Conservation (phyloP, 2,329 filamentous ascomycete species). For the Dendryphion nanum region DNA sequence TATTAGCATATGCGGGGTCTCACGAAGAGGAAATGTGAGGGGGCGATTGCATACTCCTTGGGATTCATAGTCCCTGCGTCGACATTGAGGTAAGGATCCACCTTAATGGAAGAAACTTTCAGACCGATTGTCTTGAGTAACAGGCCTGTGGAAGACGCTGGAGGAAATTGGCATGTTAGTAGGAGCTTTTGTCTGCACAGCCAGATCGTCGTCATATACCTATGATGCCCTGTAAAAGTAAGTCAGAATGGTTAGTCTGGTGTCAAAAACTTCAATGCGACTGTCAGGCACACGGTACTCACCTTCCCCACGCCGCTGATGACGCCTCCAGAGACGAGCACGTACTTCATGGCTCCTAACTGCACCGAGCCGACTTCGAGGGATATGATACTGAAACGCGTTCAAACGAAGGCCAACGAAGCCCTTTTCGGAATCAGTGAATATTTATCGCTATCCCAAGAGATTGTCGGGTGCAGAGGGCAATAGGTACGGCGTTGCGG, state of each 20-base stretch:
- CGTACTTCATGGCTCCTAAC: constrained; percentile 78
- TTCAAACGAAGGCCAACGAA: too few relatives aligned
- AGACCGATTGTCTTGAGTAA: constrained; percentile 78
- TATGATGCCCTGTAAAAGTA: constrained; percentile 59
- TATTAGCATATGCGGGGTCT: too few relatives aligned
- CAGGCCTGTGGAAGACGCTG: constrained; percentile 69
- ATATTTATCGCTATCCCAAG: too few relatives aligned
- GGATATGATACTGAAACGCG: too few relatives aligned
- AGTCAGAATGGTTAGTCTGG: constrained; percentile 23
- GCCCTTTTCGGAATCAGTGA: too few relatives aligned
- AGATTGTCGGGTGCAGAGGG: too few relatives aligned
- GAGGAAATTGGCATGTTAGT: too few relatives aligned
- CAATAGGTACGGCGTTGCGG: too few relatives aligned
- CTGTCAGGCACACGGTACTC: constrained; percentile 30
- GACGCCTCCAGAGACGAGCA: constrained; percentile 71
- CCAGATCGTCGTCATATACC: constrained; percentile 54
- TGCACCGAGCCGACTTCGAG: too few relatives aligned
- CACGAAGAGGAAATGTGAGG: not conserved
- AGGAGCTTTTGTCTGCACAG: too few relatives aligned
- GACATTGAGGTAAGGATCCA: constrained; percentile 73
- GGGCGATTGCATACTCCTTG: constrained; percentile 51
- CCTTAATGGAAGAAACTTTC: constrained; percentile 66
- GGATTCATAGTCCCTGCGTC: constrained; percentile 73
- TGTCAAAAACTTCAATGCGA: constrained; percentile 6
- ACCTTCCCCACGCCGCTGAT: constrained; percentile 47